Evolutionary conservation across 441 rosid genomes (phyloP).

Genomic region (Gossypium davidsonii): DNA sequence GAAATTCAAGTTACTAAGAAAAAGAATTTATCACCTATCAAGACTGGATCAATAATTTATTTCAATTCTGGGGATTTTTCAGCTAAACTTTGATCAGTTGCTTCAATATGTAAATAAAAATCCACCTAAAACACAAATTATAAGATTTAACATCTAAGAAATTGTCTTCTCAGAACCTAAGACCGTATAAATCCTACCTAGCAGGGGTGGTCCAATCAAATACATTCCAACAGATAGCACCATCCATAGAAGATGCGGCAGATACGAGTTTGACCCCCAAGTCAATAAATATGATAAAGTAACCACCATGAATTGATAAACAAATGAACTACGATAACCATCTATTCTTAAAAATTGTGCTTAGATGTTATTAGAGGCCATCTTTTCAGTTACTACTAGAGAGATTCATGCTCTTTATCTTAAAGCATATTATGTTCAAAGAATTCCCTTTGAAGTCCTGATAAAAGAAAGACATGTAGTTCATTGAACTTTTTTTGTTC

Average conservation of each 20-base stretch:
- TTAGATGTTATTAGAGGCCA: too few relatives aligned
- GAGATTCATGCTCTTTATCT: not conserved
- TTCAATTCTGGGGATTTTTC: conserved; percentile 5
- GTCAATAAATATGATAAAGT: too few relatives aligned
- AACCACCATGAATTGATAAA: too few relatives aligned
- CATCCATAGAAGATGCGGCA: too few relatives aligned
- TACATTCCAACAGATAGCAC: too few relatives aligned
- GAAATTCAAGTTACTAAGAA: conserved; percentile 9
- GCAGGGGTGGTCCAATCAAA: too few relatives aligned
- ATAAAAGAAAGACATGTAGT: not conserved
- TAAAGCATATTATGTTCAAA: not conserved
- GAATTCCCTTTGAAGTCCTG: not conserved
- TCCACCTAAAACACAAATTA: conserved; percentile 8
- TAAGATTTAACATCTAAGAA: not conserved
- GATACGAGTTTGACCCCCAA: too few relatives aligned
- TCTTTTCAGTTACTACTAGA: too few relatives aligned
- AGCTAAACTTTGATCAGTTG: conserved; percentile 2
- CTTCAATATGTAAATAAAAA: conserved; percentile 5
- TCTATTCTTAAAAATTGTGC: too few relatives aligned
- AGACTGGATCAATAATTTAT: conserved; percentile 6
- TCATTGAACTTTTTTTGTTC: not conserved
- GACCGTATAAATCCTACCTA: too few relatives aligned
- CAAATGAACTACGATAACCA: too few relatives aligned
- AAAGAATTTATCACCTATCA: conserved; percentile 3
- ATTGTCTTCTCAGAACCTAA: not conserved